A percentile compares a stretch with the other conserved stretches of the same genome.
These are phyloP conservation scores for Sphenostylis stenocarpa DNA, from an alignment of 306 rosid genomes.

Conservation along the genomic window DNA sequence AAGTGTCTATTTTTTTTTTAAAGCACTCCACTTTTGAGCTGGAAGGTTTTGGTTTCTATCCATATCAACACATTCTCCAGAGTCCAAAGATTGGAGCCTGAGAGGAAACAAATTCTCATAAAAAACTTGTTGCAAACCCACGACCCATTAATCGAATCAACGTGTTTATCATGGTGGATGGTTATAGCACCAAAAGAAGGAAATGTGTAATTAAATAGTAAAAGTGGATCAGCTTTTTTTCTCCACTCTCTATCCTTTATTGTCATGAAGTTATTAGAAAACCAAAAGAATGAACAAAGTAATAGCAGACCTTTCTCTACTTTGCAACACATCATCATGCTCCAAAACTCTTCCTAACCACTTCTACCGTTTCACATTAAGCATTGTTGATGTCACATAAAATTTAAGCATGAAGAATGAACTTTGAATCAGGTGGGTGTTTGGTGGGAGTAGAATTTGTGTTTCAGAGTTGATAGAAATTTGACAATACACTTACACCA, in stretches of 20 bases:
- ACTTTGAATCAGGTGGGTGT: neutral
- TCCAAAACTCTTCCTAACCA: constrained; percentile 25
- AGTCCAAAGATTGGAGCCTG: neutral
- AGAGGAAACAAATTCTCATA: neutral
- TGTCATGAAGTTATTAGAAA: neutral
- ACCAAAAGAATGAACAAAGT: neutral
- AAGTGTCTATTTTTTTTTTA: no score
- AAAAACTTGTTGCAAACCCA: neutral
- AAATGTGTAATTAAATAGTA: constrained; percentile 10
- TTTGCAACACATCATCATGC: constrained; percentile 35
- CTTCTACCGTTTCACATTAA: constrained; percentile 3
- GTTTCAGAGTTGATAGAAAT: constrained; percentile 12
- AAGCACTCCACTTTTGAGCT: no score
- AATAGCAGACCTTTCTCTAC: constrained; percentile 30
- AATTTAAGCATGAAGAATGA: constrained; percentile 2
- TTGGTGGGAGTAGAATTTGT: neutral
- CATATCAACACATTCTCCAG: neutral
- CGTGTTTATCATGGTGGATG: neutral
- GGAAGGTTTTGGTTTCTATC: neutral
- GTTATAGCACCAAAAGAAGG: constrained; percentile 31
- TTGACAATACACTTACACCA: constrained; percentile 24
- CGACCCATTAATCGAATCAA: neutral
- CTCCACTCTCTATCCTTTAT: constrained; percentile 18
- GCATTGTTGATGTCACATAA: neutral
- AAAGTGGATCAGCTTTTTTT: constrained; percentile 49